Conservation (phyloP, 257 asterid species). For the Penstemon newberryi region DNA sequence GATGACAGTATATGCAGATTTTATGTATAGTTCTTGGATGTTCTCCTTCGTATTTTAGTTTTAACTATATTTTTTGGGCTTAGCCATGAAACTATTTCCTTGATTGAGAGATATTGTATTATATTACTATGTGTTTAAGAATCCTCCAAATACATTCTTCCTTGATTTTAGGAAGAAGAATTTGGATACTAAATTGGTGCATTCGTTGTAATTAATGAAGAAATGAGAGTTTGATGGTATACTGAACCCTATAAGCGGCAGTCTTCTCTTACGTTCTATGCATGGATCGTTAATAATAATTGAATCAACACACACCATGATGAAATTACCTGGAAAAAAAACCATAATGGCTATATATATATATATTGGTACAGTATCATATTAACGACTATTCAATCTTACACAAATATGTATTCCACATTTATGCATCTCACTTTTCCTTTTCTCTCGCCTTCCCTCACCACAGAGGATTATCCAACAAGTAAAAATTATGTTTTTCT, state of each 20-base stretch:
- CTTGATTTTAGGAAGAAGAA: too few relatives aligned
- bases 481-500: background rate
- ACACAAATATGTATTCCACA: background rate
- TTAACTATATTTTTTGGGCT: slow-evolving; percentile 1
- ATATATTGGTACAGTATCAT: too few relatives aligned
- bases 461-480: too few relatives aligned
- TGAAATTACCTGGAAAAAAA: background rate
- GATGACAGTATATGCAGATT: background rate
- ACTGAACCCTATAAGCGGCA: background rate
- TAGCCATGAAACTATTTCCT: slow-evolving; percentile 23
- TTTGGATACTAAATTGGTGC: background rate
- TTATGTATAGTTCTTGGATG: background rate
- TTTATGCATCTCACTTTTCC: too few relatives aligned
- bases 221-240: slow-evolving; percentile 7
- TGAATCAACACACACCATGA: background rate
- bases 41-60: background rate
- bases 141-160: background rate
- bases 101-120: slow-evolving; percentile 6
- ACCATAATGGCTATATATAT: background rate
- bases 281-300: background rate
- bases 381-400: too few relatives aligned
- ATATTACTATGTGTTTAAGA: slow-evolving; percentile 4
- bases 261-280: background rate
- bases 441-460: too few relatives aligned
- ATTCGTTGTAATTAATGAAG: background rate